Percentiles rank a stretch among this genome's conserved stretches.
Evolutionary conservation across 257 asterid species (phyloP).

Genomic region (Coffea canephora): DNA sequence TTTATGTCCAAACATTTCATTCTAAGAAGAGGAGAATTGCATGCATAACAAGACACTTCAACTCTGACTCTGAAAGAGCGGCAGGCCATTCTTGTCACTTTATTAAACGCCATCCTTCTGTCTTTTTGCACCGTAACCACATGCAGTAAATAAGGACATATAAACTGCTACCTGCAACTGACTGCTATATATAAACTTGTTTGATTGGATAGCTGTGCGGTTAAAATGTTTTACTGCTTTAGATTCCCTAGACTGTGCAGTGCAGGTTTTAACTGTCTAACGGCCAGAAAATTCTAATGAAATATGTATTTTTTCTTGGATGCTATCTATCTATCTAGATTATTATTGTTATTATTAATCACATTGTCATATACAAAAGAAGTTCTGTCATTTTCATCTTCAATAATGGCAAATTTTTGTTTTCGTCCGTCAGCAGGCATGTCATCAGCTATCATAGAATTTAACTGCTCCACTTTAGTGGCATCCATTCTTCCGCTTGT

Average conservation of each 20-base stretch:
- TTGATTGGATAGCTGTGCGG: neutral
- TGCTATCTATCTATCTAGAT: neutral
- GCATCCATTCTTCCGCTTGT: no score
- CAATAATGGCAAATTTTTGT: neutral
- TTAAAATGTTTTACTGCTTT: neutral
- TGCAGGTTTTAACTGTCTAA: neutral
- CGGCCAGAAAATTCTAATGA: neutral
- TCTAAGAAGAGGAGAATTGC: slow-evolving; percentile 6
- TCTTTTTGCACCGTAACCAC: neutral
- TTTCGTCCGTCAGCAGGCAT: neutral
- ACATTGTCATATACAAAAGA: neutral
- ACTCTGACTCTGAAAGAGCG: neutral
- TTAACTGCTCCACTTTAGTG: neutral
- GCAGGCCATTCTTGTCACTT: neutral
- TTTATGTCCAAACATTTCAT: neutral
- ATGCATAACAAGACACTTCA: neutral
- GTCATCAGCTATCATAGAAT: neutral
- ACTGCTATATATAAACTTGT: neutral
- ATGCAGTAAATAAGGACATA: neutral
- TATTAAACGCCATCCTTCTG: neutral
- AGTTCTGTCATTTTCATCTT: neutral
- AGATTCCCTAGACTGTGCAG: neutral
- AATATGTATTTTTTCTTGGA: neutral
- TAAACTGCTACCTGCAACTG: neutral
- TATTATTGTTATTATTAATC: no score